Conservation (phyloP, 1,139 yeast species). For the Arxiozyma slooffiae region DNA sequence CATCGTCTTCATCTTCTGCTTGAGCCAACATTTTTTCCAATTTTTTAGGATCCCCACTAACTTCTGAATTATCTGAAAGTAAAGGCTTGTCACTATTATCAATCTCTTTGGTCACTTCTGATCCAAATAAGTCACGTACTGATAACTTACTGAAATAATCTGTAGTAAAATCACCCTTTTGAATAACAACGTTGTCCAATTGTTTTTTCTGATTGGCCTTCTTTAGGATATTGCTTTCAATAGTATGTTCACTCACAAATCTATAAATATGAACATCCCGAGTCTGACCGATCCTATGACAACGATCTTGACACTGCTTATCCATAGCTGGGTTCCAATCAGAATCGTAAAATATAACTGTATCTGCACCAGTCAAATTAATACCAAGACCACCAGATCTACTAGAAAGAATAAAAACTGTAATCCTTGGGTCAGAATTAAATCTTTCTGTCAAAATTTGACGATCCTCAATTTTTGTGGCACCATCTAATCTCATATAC, state of each 20-base stretch:
- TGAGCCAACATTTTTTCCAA: constrained; percentile 69
- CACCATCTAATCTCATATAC: constrained; percentile 92
- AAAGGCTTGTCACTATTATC: constrained; percentile 28
- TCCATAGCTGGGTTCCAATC: constrained; percentile 99
- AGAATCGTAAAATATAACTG: constrained; percentile 96
- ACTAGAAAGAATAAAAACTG: constrained; percentile 86
- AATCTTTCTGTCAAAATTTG: constrained; percentile 89
- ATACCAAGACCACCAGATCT: constrained; percentile 98
- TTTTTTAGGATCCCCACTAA: constrained; percentile 30
- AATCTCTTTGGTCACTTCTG: constrained; percentile 36
- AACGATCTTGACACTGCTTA: constrained; percentile 96
- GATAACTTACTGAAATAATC: constrained; percentile 88
- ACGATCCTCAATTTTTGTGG: constrained; percentile 94
- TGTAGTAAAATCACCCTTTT: constrained; percentile 96
- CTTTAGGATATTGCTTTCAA: constrained; percentile 85
- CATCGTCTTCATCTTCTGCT: constrained; percentile 95
- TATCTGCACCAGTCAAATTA: constrained; percentile 95
- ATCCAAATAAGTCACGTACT: constrained; percentile 77
- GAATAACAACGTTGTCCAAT: constrained; percentile 90
- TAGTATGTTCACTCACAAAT: constrained; percentile 91
- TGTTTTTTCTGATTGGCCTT: constrained; percentile 95
- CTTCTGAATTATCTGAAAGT: constrained; percentile 28
- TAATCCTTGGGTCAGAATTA: constrained; percentile 75
- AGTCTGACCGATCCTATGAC: constrained; percentile 97
- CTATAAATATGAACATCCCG: constrained; percentile 96